These are phyloP conservation scores for Boletus sp. DNA, from an alignment of 768 basidiomycete genomes.

Conservation along the genomic window DNA sequence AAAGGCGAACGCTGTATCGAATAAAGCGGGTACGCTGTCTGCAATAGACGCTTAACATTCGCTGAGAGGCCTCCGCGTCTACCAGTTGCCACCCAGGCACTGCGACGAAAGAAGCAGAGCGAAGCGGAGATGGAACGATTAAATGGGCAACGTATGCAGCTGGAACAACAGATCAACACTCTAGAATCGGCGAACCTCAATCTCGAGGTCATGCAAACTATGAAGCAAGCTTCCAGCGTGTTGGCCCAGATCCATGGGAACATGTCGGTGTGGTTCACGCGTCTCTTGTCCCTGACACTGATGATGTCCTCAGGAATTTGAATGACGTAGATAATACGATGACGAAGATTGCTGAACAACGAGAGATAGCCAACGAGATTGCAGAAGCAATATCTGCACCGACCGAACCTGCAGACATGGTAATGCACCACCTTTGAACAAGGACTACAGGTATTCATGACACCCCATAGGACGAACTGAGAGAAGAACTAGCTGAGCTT, in stretches of 20 bases:
- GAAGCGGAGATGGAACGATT: slow-evolving; percentile 87
- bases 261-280: slow-evolving; percentile 57
- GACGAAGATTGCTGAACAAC: slow-evolving; percentile 84
- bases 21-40: slow-evolving; percentile 75
- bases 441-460: neutral
- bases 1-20: slow-evolving; percentile 86
- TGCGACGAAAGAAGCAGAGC: slow-evolving; percentile 89
- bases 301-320: slow-evolving; percentile 55
- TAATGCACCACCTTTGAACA: slow-evolving; percentile 32
- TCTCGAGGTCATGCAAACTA: slow-evolving; percentile 93
- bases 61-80: slow-evolving; percentile 11
- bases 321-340: slow-evolving; percentile 91
- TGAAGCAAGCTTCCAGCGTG: slow-evolving; percentile 93
- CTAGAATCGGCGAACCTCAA: slow-evolving; percentile 97
- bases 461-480: slow-evolving; percentile 71
- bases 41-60: neutral
- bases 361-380: slow-evolving; percentile 90
- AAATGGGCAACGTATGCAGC: slow-evolving; percentile 80
- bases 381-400: slow-evolving; percentile 84
- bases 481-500: slow-evolving; percentile 77
- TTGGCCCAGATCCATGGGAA: slow-evolving; percentile 87
- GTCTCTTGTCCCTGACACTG: neutral
- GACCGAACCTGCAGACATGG: slow-evolving; percentile 70
- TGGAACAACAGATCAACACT: slow-evolving; percentile 96
- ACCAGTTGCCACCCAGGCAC: slow-evolving; percentile 81